These are phyloP conservation scores for Anisodus tanguticus DNA, from an alignment of 257 asterid species.

Conservation along the genomic window DNA sequence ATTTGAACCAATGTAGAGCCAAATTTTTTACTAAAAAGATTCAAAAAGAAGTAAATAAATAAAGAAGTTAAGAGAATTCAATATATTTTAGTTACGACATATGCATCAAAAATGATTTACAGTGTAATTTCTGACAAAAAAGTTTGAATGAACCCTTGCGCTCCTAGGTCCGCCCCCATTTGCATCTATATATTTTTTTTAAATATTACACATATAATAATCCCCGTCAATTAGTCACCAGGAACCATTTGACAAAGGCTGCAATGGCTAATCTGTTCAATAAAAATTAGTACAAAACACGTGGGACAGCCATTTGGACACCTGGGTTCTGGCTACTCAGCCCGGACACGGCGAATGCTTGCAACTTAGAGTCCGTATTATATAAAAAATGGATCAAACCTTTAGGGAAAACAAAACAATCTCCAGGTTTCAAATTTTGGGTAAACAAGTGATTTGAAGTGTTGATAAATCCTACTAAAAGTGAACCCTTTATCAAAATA, in stretches of 20 bases:
- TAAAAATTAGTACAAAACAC: no score
- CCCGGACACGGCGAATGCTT: constrained; percentile 51
- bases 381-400: constrained; percentile 58
- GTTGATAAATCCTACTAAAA: constrained; percentile 65
- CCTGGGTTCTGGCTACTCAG: constrained; percentile 71
- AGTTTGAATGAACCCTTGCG: no score
- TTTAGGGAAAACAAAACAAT: constrained; percentile 65
- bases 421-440: constrained; percentile 49
- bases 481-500: constrained; percentile 61
- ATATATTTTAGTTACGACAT: no score
- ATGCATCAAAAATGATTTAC: no score
- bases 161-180: no score
- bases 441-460: constrained; percentile 46
- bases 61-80: no score
- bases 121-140: no score
- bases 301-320: constrained; percentile 44
- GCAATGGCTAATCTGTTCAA: neutral
- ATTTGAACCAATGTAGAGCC: neutral
- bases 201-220: neutral
- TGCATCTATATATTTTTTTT: no score
- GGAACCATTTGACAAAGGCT: neutral
- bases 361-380: constrained; percentile 39
- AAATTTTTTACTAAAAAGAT: no score
- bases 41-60: no score
- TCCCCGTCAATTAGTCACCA: neutral